These are phyloP conservation scores for Cladorrhinum samala DNA, from an alignment of 495 filamentous ascomycete species.

Conservation along the genomic window DNA sequence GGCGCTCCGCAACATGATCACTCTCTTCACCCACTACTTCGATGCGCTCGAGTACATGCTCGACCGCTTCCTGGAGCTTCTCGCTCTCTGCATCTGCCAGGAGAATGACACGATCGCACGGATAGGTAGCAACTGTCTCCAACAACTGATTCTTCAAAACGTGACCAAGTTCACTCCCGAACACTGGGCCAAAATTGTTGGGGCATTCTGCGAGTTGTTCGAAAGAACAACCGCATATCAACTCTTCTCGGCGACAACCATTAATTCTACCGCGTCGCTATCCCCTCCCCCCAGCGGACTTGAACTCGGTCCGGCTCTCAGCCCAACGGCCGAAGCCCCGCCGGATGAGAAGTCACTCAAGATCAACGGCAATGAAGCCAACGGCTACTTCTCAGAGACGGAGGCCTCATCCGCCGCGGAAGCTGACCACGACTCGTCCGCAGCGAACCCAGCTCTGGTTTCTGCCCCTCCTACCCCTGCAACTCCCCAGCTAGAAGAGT, in stretches of 20 bases:
- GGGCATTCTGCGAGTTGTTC: constrained; percentile 92
- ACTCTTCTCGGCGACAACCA: constrained; percentile 79
- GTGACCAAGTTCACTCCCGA: constrained; percentile 79
- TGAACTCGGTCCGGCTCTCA: constrained; percentile 38
- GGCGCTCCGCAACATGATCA: constrained; percentile 95
- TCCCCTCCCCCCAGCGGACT: constrained; percentile 38
- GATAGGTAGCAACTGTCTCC: constrained; percentile 95
- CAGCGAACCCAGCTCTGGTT: constrained; percentile 17
- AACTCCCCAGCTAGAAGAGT: constrained; percentile 70
- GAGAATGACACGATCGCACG: constrained; percentile 98
- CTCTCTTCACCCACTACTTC: constrained; percentile 97
- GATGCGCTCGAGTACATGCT: constrained; percentile 94
- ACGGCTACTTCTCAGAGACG: constrained; percentile 24
- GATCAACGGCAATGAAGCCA: constrained; percentile 51
- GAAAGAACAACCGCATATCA: constrained; percentile 89
- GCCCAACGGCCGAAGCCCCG: constrained; percentile 31
- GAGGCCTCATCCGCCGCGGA: background rate
- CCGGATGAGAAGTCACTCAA: constrained; percentile 53
- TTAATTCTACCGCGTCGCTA: constrained; percentile 42
- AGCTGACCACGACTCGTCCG: constrained; percentile 3
- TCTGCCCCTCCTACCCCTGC: constrained; percentile 20
- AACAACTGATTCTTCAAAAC: constrained; percentile 92
- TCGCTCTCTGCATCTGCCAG: constrained; percentile 95
- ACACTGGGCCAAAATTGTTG: constrained; percentile 92
- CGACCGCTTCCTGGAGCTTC: constrained; percentile 83